Conservation (phyloP, 164 flowering plant species). For the Kingdonia uniflora region DNA sequence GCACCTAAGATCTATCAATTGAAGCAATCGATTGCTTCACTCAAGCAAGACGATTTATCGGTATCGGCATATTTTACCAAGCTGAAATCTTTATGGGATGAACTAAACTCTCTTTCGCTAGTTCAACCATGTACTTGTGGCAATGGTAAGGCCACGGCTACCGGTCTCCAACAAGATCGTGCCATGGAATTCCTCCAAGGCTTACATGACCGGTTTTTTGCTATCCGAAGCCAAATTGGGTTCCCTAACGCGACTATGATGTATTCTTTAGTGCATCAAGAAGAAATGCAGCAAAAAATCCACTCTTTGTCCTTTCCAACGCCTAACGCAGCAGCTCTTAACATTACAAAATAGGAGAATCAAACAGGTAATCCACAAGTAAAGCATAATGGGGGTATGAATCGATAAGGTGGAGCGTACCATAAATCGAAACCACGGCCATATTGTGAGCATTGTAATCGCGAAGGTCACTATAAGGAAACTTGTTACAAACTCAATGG, state of each 20-base stretch:
- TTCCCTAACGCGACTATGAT: neutral
- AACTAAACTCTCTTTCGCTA: neutral
- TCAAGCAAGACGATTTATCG: neutral
- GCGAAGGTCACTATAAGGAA: too few species aligned
- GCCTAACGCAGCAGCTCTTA: too few species aligned
- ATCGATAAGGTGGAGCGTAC: too few species aligned
- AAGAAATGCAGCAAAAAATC: neutral
- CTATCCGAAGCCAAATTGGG: neutral
- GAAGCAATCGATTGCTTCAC: neutral
- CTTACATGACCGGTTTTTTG: neutral
- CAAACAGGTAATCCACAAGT: too few species aligned
- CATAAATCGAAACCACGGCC: too few species aligned
- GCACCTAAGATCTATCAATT: neutral
- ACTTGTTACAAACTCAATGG: too few species aligned
- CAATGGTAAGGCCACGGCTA: neutral
- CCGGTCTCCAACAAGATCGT: neutral
- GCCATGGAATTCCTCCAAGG: neutral
- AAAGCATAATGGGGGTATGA: too few species aligned
- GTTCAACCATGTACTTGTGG: neutral
- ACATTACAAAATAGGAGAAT: too few species aligned
- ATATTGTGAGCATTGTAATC: too few species aligned
- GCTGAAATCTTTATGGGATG: neutral
- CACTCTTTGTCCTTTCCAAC: neutral
- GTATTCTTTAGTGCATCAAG: neutral
- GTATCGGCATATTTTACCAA: neutral